Base-by-base conservation (phyloP, 768 basidiomycete species). In the Infundibulicybe gibba region DNA sequence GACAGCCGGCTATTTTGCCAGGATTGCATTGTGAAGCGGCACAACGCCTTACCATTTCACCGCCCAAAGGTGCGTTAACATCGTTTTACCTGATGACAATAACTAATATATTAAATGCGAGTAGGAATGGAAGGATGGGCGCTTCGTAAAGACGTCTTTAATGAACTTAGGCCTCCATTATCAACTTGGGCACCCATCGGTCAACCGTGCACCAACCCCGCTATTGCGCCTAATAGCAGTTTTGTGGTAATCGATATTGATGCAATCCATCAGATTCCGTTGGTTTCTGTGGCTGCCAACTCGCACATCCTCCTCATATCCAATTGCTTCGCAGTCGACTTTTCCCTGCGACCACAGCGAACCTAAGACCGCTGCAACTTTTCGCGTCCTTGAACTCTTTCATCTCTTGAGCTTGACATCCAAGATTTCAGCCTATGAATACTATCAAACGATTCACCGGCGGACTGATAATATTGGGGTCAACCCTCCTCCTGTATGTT, bases 361-460 rank as follows among this genome's bases (percentile, higher is more conserved):
- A 1, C 51, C 54, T 15, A 59, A 53, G 45, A 58, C 62, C 1
- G 57, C 56, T 8, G 54, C 57, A 6, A 67, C 64, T 0, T 60
- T 67, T 17, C 34, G 25, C 2, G 47, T 57, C 2, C 58, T 71
- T 6, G 51, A 61, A 17, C 33, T 25, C 2, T 64, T 64, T 37
- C 61, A 67, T n/a, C 16, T 56, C 3, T 53, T 64, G 1, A 54
- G 54, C 0, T 52, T 60, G 0, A 51, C 52, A 9, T 62, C 64
- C 3, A 70, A 72, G 43, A 30, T 54, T 0, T 61, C 62, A 0
- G 48, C 53, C 0, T 66, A 63, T 32, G 61, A 74, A 4, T 71
- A 54, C 48, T 69, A 65, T 46, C 48, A 39, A 3, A 41, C 59
- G 0, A 35, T 71, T 0, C 49, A 55, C 1, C 49, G 52, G 1